Conservation (phyloP, 371 early-diverging fungal species). For the Sporodiniella umbellata region DNA sequence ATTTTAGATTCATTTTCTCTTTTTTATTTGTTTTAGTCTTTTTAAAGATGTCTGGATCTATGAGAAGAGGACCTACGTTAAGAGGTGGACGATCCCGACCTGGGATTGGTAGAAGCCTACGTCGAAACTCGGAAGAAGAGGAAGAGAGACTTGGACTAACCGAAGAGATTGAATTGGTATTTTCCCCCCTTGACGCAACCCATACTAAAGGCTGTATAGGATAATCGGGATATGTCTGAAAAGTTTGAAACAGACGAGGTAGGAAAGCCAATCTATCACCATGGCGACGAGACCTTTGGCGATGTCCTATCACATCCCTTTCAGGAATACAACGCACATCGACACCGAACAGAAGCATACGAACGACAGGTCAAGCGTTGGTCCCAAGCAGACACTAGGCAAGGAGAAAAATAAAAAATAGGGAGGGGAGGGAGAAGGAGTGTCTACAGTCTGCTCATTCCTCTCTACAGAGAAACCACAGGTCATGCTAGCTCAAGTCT, state of each 20-base stretch:
- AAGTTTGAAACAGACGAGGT: conserved; percentile 15
- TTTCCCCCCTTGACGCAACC: no score
- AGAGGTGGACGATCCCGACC: conserved; percentile 34
- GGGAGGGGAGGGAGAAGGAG: neutral
- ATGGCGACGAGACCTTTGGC: conserved; percentile 46
- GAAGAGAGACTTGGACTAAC: conserved; percentile 32
- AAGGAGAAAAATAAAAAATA: neutral
- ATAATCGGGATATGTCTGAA: conserved; percentile 1
- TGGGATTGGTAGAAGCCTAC: conserved; percentile 20
- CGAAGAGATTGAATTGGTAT: neutral
- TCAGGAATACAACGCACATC: conserved; percentile 34
- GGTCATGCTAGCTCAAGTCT: no score
- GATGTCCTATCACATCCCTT: conserved; percentile 39
- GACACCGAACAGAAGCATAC: conserved; percentile 23
- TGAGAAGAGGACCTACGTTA: conserved; percentile 35
- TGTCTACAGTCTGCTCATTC: no score
- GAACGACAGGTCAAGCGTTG: conserved; percentile 16
- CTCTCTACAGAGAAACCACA: no score
- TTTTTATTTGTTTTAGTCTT: neutral
- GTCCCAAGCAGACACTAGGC: conserved; percentile 1
- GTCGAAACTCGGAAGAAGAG: conserved; percentile 19
- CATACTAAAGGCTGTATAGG: no score
- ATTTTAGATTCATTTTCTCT: neutral
- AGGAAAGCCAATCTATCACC: conserved; percentile 26
- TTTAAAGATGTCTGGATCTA: conserved; percentile 6